Conservation (phyloP, 169 alveolate species). For the Plasmodium vinckei region DNA sequence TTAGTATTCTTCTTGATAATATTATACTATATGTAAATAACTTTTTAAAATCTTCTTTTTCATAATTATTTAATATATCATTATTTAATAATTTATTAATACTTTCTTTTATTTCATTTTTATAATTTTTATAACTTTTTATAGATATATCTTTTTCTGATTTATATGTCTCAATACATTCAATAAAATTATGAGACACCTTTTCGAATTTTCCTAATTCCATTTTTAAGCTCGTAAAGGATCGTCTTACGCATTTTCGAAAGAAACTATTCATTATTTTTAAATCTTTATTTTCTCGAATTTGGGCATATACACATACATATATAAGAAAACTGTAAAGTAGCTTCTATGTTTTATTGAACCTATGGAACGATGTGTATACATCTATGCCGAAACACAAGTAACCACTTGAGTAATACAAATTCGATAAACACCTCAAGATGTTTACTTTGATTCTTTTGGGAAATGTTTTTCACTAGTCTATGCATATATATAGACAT, state of each 20-base stretch:
- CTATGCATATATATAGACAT: too few species aligned
- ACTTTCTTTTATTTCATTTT: slow-evolving; percentile 44
- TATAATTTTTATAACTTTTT: slow-evolving; percentile 33
- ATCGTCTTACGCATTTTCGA: neutral
- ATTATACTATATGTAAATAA: slow-evolving; percentile 42
- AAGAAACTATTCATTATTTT: neutral
- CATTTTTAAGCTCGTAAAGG: slow-evolving; percentile 8
- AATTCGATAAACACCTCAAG: too few species aligned
- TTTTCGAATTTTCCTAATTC: slow-evolving; percentile 34
- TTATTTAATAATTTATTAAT: slow-evolving; percentile 7
- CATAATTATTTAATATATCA: slow-evolving; percentile 6
- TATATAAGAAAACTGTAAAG: too few species aligned
- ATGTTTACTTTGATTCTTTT: too few species aligned
- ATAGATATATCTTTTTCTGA: slow-evolving; percentile 23
- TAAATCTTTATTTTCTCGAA: neutral
- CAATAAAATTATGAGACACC: slow-evolving; percentile 12
- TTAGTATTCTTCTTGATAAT: slow-evolving; percentile 28
- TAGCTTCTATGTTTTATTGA: too few species aligned
- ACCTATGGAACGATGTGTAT: too few species aligned
- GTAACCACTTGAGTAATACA: too few species aligned
- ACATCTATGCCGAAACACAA: too few species aligned
- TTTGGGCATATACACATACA: neutral
- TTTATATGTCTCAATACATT: slow-evolving; percentile 46
- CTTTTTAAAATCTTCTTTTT: slow-evolving; percentile 30
- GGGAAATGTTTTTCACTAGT: too few species aligned